Base-by-base conservation (phyloP, 2,329 filamentous ascomycete genomes). In the Hymenoscyphus fructigenus region DNA sequence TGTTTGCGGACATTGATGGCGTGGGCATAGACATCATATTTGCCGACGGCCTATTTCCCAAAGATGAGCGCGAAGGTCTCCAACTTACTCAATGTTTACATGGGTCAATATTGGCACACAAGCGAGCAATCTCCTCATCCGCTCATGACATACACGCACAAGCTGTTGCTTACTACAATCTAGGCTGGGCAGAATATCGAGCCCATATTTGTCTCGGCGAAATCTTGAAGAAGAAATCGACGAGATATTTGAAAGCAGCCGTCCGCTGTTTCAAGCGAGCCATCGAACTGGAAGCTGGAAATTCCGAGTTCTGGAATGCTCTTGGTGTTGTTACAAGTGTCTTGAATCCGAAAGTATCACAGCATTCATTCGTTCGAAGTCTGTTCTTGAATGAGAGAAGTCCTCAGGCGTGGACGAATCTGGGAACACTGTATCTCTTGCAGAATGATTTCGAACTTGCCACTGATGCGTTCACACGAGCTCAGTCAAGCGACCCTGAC, bases 251-350 rank as follows among this genome's bases (percentile, higher is more conserved):
- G 57, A 93, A 90, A 76, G 89, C 93, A 6, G 86, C 95, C 1
- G 90, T 98, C 68, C 85, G 89, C 62, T 95, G 92, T 72, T 98
- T 99, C 84, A 99, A 99, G 79, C 85, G 92, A 56, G 91, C 95
- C 0, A 99, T 99, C 69, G 95, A 98, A 78, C 83, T 97, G 0
- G 96, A 99, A 77, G 91, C 93, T 6, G 91, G 93, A 60, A 99
- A 98, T 74, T 82, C 92, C 0, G 94, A 98, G 70, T 98, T 98
- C 76, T 99, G 95, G 95, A 98, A 98, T 74, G 90, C 95, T 0
- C 83, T 99, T 2, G 95, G 94, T 59, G 92, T 98, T 3, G 92
- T 91, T 29, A 97, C 95, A 1, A 93, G 92, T 68, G 87, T 87
- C 57, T 84, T 97, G 70, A 97, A 91, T 73, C 90, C 93, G 0